Percentiles rank a stretch among this genome's conserved stretches.
phyloP scores from a whole-genome alignment of 805 yeast genomes.

The Brettanomyces nanus region DNA sequence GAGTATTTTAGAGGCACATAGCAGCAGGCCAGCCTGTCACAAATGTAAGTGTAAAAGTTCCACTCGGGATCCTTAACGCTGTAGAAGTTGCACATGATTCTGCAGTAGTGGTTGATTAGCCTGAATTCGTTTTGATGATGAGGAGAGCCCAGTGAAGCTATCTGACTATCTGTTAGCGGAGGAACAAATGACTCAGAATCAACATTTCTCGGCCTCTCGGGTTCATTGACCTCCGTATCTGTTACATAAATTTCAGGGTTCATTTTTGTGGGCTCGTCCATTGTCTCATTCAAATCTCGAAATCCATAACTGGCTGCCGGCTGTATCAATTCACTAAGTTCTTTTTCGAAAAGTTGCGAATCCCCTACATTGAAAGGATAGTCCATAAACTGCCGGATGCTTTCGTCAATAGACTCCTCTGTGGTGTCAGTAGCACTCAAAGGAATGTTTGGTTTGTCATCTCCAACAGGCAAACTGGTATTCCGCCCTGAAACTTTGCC shows the following conservation, averaged over 20 bases:
- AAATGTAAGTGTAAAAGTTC: conserved; percentile 2
- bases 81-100: neutral
- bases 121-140: conserved; percentile 1
- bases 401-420: too few relatives aligned
- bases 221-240: neutral
- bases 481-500: too few relatives aligned
- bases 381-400: neutral
- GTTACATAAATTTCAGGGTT: neutral
- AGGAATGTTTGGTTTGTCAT: neutral
- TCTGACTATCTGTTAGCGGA: neutral
- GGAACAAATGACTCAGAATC: neutral
- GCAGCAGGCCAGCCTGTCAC: neutral
- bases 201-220: neutral
- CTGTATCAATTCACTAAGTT: conserved; percentile 1
- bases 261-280: neutral
- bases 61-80: conserved; percentile 2
- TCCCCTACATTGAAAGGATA: neutral
- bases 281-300: neutral
- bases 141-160: neutral
- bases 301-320: conserved; percentile 2
- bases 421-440: too few relatives aligned
- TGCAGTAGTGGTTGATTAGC: neutral
- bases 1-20: conserved; percentile 2
- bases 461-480: too few relatives aligned
- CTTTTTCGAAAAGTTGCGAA: neutral